These are phyloP conservation scores for Chrysoporthe deuterocubensis DNA, from an alignment of 2,329 filamentous ascomycete species.

Conservation along the genomic window DNA sequence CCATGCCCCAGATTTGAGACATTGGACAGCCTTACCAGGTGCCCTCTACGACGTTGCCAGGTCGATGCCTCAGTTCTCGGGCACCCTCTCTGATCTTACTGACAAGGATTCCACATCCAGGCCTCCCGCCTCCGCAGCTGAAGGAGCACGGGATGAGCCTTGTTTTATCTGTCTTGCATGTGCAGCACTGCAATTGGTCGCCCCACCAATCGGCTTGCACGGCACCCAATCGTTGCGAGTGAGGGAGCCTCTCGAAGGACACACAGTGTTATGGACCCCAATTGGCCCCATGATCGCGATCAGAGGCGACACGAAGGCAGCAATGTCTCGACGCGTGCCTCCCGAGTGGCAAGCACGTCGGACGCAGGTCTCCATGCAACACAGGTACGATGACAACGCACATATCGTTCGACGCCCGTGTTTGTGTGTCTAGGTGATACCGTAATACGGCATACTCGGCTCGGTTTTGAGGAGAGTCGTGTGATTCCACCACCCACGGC, in stretches of 20 bases:
- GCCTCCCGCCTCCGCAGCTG: not conserved
- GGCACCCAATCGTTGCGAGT: not conserved
- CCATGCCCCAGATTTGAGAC: not conserved
- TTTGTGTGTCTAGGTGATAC: conserved; percentile 14
- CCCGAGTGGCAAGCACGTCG: not conserved
- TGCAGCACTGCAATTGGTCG: not conserved
- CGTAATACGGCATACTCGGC: conserved; percentile 9
- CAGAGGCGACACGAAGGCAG: conserved; percentile 9
- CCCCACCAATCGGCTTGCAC: not conserved
- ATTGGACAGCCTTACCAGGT: conserved; percentile 7
- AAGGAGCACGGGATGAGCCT: not conserved
- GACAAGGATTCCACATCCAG: not conserved
- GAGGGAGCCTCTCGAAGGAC: not conserved
- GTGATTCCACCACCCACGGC: conserved; percentile 3
- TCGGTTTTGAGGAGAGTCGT: conserved; percentile 5
- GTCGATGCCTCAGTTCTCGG: conserved; percentile 2
- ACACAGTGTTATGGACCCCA: not conserved
- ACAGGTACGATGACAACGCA: not conserved
- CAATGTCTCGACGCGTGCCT: not conserved
- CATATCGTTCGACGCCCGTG: not conserved
- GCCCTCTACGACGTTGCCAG: not conserved
- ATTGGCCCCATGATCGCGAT: conserved; percentile 5
- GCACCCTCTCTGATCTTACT: not conserved
- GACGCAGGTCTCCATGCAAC: not conserved
- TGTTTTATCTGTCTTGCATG: not conserved